A percentile compares a stretch with the other conserved stretches of the same genome.
phyloP scores from a whole-genome alignment of 768 basidiomycete genomes.

The Ramaria sp. region DNA sequence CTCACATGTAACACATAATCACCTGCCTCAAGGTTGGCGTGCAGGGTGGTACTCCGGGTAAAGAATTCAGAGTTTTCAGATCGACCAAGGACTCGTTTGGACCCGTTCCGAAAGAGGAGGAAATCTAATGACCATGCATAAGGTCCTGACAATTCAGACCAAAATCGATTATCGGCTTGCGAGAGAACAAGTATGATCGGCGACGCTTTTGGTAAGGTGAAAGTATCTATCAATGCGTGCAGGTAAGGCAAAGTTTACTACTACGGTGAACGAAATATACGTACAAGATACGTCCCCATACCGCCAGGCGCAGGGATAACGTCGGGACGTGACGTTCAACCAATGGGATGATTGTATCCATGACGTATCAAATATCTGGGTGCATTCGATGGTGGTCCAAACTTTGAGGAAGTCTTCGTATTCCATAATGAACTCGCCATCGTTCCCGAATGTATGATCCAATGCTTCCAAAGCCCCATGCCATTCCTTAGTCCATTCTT shows the following conservation, averaged over 20 bases:
- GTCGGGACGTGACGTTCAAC: constrained; percentile 14
- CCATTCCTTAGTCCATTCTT: constrained; percentile 49
- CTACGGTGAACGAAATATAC: background rate
- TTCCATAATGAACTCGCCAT: constrained; percentile 50
- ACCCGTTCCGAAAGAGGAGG: constrained; percentile 36
- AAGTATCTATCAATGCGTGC: constrained; percentile 27
- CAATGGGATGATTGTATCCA: constrained; percentile 20
- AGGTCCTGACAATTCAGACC: constrained; percentile 33
- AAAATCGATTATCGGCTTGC: constrained; percentile 40
- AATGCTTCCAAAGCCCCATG: constrained; percentile 29
- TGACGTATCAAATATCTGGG: constrained; percentile 16
- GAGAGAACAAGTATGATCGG: constrained; percentile 41
- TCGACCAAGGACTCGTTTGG: constrained; percentile 19
- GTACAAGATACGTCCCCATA: constrained; percentile 27
- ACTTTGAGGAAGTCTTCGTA: constrained; percentile 7
- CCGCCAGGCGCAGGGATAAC: constrained; percentile 15
- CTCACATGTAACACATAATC: constrained; percentile 19
- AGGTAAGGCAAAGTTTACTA: background rate
- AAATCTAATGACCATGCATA: constrained; percentile 41
- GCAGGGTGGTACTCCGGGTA: constrained; percentile 16
- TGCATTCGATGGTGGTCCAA: constrained; percentile 15
- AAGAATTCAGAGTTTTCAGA: constrained; percentile 14
- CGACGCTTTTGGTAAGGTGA: constrained; percentile 30
- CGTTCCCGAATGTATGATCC: constrained; percentile 36
- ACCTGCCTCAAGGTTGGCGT: constrained; percentile 15